Percentiles rank a stretch among this genome's conserved stretches.
Evolutionary conservation across 345 rosid species (phyloP).

Genomic region (Aurinia saxatilis): DNA sequence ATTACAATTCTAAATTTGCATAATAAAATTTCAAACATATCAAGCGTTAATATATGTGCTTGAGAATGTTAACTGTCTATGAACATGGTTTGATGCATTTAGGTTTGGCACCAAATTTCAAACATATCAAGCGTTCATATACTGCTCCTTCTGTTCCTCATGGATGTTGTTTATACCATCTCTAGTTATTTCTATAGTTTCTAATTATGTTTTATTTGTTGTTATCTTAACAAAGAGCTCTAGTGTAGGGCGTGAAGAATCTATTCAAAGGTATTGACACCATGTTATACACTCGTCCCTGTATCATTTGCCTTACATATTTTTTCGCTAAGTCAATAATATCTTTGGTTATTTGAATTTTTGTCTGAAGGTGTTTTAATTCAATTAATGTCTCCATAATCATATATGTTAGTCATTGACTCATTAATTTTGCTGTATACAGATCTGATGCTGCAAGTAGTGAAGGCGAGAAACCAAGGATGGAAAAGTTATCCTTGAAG

Average conservation of each 20-base stretch:
- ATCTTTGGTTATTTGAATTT: no score
- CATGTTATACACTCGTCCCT: not conserved
- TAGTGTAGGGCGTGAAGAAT: slow-evolving; percentile 29
- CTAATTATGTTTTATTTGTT: slow-evolving; percentile 9
- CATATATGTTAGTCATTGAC: slow-evolving; percentile 5
- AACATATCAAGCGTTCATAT: not conserved
- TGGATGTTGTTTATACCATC: not conserved
- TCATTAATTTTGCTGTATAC: slow-evolving; percentile 7
- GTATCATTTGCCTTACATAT: not conserved
- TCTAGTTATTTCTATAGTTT: slow-evolving; percentile 11
- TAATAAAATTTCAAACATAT: no score
- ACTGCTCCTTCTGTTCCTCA: not conserved
- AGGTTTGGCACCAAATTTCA: slow-evolving; percentile 1
- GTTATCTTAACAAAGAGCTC: slow-evolving; percentile 41
- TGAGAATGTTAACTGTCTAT: slow-evolving; percentile 2
- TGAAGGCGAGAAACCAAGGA: slow-evolving; percentile 62
- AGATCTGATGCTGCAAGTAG: slow-evolving; percentile 43
- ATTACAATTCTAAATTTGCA: not conserved
- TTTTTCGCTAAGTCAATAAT: not conserved
- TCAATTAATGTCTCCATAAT: not conserved
- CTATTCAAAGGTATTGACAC: slow-evolving; percentile 46
- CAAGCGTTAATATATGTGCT: not conserved
- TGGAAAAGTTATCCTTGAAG: slow-evolving; percentile 78
- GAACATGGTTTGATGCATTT: not conserved
- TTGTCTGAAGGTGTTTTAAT: not conserved